Evolutionary conservation across 2,329 filamentous ascomycete genomes (phyloP).

Genomic region (Neonectria sp.): DNA sequence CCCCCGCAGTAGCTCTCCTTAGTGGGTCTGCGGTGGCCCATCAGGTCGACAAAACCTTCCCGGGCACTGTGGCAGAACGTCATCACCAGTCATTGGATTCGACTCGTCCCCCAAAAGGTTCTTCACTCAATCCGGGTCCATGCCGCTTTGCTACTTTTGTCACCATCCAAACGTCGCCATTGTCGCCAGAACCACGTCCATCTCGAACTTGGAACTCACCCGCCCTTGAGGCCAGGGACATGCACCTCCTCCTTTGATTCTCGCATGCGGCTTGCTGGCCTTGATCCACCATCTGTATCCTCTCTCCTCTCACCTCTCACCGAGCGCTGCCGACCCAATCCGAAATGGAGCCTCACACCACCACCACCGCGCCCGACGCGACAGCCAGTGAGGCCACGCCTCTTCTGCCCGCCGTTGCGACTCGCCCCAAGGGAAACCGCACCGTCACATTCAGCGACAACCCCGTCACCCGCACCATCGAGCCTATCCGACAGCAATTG

Average conservation of each 20-base stretch:
- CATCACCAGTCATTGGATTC: slow-evolving; percentile 37
- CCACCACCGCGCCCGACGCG: slow-evolving; percentile 34
- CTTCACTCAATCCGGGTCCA: slow-evolving; percentile 33
- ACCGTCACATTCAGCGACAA: slow-evolving; percentile 86
- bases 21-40: slow-evolving; percentile 21
- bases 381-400: slow-evolving; percentile 53
- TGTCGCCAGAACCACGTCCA: slow-evolving; percentile 2
- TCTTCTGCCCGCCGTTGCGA: slow-evolving; percentile 51
- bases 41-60: slow-evolving; percentile 33
- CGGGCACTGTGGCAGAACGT: slow-evolving; percentile 36
- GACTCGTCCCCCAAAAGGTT: slow-evolving; percentile 35
- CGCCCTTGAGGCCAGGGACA: slow-evolving; percentile 20
- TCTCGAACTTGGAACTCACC: background rate
- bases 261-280: slow-evolving; percentile 18
- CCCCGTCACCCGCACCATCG: slow-evolving; percentile 74
- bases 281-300: slow-evolving; percentile 22
- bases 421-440: slow-evolving; percentile 65
- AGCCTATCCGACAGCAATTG: slow-evolving; percentile 57
- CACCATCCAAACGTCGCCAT: slow-evolving; percentile 25
- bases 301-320: slow-evolving; percentile 21
- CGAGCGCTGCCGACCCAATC: slow-evolving; percentile 21
- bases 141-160: slow-evolving; percentile 29
- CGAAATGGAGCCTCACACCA: slow-evolving; percentile 48
- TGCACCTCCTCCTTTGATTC: slow-evolving; percentile 21
- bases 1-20: slow-evolving; percentile 32